Conservation (phyloP, 2,329 filamentous ascomycete species). For the Botrytis fabae region DNA sequence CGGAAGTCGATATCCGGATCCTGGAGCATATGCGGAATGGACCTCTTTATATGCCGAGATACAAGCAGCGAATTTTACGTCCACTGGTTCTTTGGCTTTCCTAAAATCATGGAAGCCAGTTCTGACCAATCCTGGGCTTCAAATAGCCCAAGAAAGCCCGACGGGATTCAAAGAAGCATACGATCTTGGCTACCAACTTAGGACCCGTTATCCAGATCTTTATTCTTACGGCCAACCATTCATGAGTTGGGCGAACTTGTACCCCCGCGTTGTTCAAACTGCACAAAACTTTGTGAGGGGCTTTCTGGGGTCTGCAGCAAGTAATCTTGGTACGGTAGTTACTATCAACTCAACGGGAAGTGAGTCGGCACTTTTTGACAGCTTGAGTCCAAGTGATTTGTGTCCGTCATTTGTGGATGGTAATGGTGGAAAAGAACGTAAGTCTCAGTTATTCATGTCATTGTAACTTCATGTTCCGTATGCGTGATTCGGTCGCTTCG, state of each 20-base stretch:
- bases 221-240: constrained; percentile 50
- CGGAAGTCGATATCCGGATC: constrained; percentile 63
- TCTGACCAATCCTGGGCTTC: constrained; percentile 53
- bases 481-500: background rate
- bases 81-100: constrained; percentile 55
- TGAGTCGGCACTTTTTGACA: constrained; percentile 56
- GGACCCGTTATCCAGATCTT: constrained; percentile 50
- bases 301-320: constrained; percentile 58
- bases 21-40: constrained; percentile 61
- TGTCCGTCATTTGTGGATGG: constrained; percentile 60
- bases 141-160: constrained; percentile 59
- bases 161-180: constrained; percentile 64
- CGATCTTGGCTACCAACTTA: constrained; percentile 55
- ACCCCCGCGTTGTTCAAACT: constrained; percentile 62
- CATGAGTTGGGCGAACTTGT: constrained; percentile 65
- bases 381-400: constrained; percentile 61
- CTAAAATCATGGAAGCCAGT: constrained; percentile 59
- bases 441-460: constrained; percentile 14
- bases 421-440: constrained; percentile 48
- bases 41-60: constrained; percentile 45
- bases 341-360: constrained; percentile 58
- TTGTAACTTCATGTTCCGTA: no score
- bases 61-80: constrained; percentile 53
- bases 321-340: constrained; percentile 55
- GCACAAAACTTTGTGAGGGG: constrained; percentile 62